Percentiles rank a stretch among this genome's conserved stretches.
Evolutionary conservation across 1,284 basidiomycete genomes (phyloP).

Genomic region (Ganoderma lingzhi): DNA sequence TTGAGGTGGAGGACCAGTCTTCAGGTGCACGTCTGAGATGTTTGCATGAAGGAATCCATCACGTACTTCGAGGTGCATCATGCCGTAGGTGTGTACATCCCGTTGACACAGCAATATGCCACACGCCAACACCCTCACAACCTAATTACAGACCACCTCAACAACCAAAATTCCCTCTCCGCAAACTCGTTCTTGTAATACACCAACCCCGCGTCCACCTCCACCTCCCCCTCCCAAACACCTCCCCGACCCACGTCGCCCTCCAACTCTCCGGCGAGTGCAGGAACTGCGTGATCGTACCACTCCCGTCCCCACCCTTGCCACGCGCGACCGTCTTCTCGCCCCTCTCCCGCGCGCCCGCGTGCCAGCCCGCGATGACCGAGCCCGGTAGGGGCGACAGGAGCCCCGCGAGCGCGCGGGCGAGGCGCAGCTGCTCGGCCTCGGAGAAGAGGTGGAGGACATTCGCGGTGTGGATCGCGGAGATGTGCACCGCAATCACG

Average conservation of each 20-base stretch:
- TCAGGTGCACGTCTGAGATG: not conserved
- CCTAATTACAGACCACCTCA: not conserved
- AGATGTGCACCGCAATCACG: constrained; percentile 44
- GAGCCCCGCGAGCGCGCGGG: constrained; percentile 47
- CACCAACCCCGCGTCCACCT: constrained; percentile 40
- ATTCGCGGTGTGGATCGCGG: constrained; percentile 51
- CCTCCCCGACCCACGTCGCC: constrained; percentile 50
- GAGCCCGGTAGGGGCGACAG: constrained; percentile 45
- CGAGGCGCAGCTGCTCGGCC: constrained; percentile 48
- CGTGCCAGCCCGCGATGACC: constrained; percentile 44
- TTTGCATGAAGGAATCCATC: too few relatives aligned
- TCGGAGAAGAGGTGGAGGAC: constrained; percentile 60
- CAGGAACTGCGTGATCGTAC: constrained; percentile 33
- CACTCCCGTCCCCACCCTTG: not conserved
- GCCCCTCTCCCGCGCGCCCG: constrained; percentile 30
- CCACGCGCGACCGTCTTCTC: not conserved
- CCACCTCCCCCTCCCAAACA: constrained; percentile 48
- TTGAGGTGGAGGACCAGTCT: not conserved
- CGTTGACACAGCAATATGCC: not conserved
- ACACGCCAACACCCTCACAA: not conserved
- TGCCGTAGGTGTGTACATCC: not conserved
- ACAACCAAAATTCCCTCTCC: not conserved
- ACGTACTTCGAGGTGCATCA: not conserved
- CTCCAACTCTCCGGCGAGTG: constrained; percentile 50
- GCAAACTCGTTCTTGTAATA: not conserved